Conservation (phyloP, 805 yeast genomes). For the Barnettozyma populi region DNA sequence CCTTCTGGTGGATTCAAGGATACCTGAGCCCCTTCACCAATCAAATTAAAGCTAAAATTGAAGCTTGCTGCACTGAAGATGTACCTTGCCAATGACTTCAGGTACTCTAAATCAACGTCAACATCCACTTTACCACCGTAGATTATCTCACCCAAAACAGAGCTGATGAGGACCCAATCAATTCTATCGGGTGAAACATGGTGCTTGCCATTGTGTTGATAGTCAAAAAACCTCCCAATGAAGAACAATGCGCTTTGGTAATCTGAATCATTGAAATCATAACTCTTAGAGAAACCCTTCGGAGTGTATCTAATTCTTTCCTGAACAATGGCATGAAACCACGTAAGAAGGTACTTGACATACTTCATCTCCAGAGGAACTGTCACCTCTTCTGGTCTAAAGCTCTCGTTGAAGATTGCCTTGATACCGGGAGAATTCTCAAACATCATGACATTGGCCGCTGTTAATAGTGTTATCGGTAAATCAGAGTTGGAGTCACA, state of each 20-base stretch:
- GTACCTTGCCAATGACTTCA: slow-evolving; percentile 30
- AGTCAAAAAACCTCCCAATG: slow-evolving; percentile 37
- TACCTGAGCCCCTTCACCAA: slow-evolving; percentile 21
- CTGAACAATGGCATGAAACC: slow-evolving; percentile 64
- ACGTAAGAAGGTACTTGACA: slow-evolving; percentile 49
- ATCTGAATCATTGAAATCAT: slow-evolving; percentile 77
- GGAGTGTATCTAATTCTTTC: slow-evolving; percentile 59
- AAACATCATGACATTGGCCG: slow-evolving; percentile 49
- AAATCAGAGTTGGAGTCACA: slow-evolving; percentile 43
- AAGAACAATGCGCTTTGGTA: slow-evolving; percentile 43
- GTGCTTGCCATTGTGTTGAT: slow-evolving; percentile 17
- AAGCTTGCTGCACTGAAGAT: slow-evolving; percentile 39
- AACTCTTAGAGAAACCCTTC: slow-evolving; percentile 51
- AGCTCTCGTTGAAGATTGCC: slow-evolving; percentile 30
- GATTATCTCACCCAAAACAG: slow-evolving; percentile 46
- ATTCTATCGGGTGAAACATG: slow-evolving; percentile 42
- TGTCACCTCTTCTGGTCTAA: slow-evolving; percentile 17
- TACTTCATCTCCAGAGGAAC: slow-evolving; percentile 41
- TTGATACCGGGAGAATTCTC: slow-evolving; percentile 63
- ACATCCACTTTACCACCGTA: slow-evolving; percentile 62
- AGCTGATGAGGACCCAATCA: slow-evolving; percentile 50
- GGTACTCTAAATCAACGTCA: slow-evolving; percentile 33
- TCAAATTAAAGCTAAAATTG: slow-evolving; percentile 37
- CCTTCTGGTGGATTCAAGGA: slow-evolving; percentile 42
- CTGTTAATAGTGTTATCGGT: slow-evolving; percentile 52